These are phyloP conservation scores for Pelargonium nanum DNA, from an alignment of 345 rosid species.

Conservation along the genomic window DNA sequence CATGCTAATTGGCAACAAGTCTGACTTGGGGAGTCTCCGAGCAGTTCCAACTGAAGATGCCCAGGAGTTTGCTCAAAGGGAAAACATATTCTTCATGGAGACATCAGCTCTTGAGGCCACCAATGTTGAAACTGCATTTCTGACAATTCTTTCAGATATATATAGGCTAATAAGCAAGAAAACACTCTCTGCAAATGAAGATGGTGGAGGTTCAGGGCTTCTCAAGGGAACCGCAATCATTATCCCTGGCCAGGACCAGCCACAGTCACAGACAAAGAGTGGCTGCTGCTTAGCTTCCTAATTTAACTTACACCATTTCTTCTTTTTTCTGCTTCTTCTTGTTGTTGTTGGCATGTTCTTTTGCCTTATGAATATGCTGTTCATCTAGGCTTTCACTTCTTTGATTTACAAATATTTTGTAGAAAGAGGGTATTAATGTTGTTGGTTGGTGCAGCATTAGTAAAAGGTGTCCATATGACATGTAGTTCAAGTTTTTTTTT, in stretches of 20 bases:
- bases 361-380: constrained; percentile 7
- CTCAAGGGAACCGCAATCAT: constrained; percentile 65
- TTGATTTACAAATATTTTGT: too few species aligned
- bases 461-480: too few species aligned
- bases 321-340: background rate
- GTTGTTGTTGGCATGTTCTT: too few species aligned
- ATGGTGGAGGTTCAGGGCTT: constrained; percentile 33
- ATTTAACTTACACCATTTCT: constrained; percentile 3
- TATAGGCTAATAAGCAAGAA: constrained; percentile 69
- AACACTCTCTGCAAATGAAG: constrained; percentile 44
- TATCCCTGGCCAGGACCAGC: constrained; percentile 44
- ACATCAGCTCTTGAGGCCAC: constrained; percentile 79
- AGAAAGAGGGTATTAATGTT: too few species aligned
- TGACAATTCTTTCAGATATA: constrained; percentile 59
- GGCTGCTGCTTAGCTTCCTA: constrained; percentile 45
- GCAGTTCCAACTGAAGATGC: constrained; percentile 79
- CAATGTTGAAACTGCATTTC: constrained; percentile 66
- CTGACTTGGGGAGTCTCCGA: constrained; percentile 60
- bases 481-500: too few species aligned
- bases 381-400: background rate
- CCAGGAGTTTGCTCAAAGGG: constrained; percentile 77
- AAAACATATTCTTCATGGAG: constrained; percentile 78
- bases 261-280: constrained; percentile 22
- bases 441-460: too few species aligned
- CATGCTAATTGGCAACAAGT: constrained; percentile 75